phyloP scores from a whole-genome alignment of 805 yeast genomes.

The Martiniozyma abietophila region DNA sequence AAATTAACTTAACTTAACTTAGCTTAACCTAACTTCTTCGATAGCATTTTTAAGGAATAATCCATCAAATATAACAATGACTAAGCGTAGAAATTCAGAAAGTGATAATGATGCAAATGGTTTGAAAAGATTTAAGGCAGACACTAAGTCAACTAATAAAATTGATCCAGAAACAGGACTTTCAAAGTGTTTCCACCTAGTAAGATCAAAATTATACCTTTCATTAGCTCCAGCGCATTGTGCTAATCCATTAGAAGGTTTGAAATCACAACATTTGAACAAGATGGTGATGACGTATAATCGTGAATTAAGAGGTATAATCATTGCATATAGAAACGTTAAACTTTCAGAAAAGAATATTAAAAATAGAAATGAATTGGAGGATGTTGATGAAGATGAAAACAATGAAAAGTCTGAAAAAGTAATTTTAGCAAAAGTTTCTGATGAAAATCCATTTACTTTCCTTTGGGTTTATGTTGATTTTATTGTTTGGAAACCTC shows the following conservation, averaged over 20 bases:
- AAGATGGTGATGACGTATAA: slow-evolving; percentile 81
- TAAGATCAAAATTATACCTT: slow-evolving; percentile 57
- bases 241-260: slow-evolving; percentile 63
- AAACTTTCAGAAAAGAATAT: slow-evolving; percentile 36
- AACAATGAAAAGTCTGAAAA: no score
- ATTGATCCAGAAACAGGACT: slow-evolving; percentile 29
- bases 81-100: slow-evolving; percentile 2
- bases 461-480: slow-evolving; percentile 83
- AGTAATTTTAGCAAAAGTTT: slow-evolving; percentile 54
- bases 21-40: no score
- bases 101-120: not conserved
- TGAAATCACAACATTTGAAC: slow-evolving; percentile 81
- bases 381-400: slow-evolving; percentile 23
- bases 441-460: slow-evolving; percentile 78
- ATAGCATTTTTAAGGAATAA: no score
- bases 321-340: slow-evolving; percentile 68
- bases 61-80: slow-evolving; percentile 1
- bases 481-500: slow-evolving; percentile 83
- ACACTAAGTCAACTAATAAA: slow-evolving; percentile 10
- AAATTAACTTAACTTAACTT: no score
- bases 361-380: slow-evolving; percentile 24
- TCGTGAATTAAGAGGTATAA: slow-evolving; percentile 67
- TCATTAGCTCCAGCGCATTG: slow-evolving; percentile 82
- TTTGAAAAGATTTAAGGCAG: not conserved
- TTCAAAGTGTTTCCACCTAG: slow-evolving; percentile 61